Base-by-base conservation (phyloP, 495 filamentous ascomycete species). In the Hypoxylon lienhwacheense region DNA sequence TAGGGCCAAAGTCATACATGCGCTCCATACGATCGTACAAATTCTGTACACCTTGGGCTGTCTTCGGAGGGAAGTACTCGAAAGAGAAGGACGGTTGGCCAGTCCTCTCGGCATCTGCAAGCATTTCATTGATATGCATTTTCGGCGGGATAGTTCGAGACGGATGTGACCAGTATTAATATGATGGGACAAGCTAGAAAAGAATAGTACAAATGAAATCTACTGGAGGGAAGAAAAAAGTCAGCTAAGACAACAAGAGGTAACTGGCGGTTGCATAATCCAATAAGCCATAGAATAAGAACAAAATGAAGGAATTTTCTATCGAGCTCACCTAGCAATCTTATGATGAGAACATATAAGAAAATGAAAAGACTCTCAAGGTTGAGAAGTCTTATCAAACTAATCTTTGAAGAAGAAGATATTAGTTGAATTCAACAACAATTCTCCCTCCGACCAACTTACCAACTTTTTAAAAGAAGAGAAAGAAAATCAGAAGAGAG, bases 61-160 rank as follows among this genome's bases (percentile, higher is more conserved):
- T 99, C 75, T 99, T 99, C n/a, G 95, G 95, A 35, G 95, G 92
- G 73, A 97, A 99, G 79, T 96, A 99, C 74, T 99, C 95, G 70
- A 99, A 99, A 21, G 95, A 97, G 80, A 97, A 96, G 46, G 88
- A 89, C 37, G 91, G 85, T 58, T 83, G 81, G 66, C 82, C 82
- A 53, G 85, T 80, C 74, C 68, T 72, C 63, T 89, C 79, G 74
- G 89, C 87, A 64, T 92, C 88, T 55, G 86, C 81, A 57, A 99
- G 78, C 80, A 96, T 97, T 55, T 95, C 86, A 47, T 81, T 87
- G 79, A 99, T 91, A 77, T 97, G 95, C 79, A 82, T 82, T 20
- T 62, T 76, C 73, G 53, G 37, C 40, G 39, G 34, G 31, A 8
- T 7, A 43, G 14, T 24, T 26, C 14, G 21, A 22, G 15, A 32